Evolutionary conservation across 768 basidiomycete genomes (phyloP).

Genomic region (Atractiella rhizophila): DNA sequence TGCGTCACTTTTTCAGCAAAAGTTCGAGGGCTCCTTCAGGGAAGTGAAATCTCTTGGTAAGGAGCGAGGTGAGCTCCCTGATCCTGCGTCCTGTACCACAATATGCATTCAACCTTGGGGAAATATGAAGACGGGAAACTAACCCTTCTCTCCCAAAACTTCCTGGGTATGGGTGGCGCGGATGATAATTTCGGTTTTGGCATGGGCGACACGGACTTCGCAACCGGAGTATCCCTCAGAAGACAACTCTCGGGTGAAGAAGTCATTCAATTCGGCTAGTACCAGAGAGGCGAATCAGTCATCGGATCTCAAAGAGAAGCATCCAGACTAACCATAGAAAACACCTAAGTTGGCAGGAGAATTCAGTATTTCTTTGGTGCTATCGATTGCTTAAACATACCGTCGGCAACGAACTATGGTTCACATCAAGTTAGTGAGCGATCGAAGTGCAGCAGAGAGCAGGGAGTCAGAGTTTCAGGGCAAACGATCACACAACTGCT

Average conservation of each 20-base stretch:
- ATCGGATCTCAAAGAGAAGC: too few species aligned
- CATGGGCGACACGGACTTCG: conserved; percentile 97
- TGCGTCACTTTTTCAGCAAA: conserved; percentile 95
- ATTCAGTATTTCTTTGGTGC: too few species aligned
- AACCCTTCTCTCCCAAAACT: conserved; percentile 91
- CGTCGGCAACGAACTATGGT: conserved; percentile 66
- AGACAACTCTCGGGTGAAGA: conserved; percentile 91
- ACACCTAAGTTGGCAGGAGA: too few species aligned
- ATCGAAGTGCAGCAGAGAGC: neutral
- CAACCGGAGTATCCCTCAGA: conserved; percentile 99
- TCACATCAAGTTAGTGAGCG: neutral
- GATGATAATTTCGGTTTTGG: conserved; percentile 99
- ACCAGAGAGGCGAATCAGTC: too few species aligned
- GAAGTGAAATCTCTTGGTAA: conserved; percentile 99
- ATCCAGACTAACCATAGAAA: too few species aligned
- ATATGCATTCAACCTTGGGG: neutral
- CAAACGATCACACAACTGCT: neutral
- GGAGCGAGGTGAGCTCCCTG: conserved; percentile 88
- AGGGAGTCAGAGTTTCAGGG: too few species aligned
- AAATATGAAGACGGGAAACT: conserved; percentile 24
- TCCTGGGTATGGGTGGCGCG: conserved; percentile 90
- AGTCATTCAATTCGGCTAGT: conserved; percentile 98
- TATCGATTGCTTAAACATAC: conserved; percentile 65
- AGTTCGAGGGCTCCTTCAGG: conserved; percentile 95
- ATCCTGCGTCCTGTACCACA: conserved; percentile 51